phyloP scores from a whole-genome alignment of 108 stramenopile genomes.

The Cyclotella baltica region DNA sequence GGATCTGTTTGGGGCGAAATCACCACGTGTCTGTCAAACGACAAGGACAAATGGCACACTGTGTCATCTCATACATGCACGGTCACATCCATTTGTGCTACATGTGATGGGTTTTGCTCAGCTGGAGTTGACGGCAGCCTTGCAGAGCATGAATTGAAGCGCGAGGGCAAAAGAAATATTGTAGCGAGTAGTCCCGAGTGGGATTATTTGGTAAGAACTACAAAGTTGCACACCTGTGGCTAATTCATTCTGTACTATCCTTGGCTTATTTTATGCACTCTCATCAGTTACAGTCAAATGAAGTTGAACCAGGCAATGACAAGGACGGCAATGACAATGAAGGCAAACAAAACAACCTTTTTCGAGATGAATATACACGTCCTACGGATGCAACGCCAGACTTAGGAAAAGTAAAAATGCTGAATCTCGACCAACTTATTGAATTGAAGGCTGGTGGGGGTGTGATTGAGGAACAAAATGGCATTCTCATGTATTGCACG shows the following conservation, averaged over 20 bases:
- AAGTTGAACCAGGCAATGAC: no score
- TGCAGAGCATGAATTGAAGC: not conserved
- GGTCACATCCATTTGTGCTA: not conserved
- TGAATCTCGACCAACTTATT: no score
- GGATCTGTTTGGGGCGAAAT: constrained; percentile 17
- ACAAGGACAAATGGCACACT: not conserved
- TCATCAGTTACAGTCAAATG: not conserved
- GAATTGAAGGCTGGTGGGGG: no score
- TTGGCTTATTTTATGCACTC: not conserved
- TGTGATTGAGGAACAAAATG: no score
- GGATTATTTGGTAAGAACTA: constrained; percentile 17
- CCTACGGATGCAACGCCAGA: no score
- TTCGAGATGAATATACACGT: no score
- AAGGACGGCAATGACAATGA: no score
- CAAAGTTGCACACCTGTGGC: not conserved
- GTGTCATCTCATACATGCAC: not conserved
- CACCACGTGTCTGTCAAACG: not conserved
- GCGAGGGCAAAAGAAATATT: not conserved
- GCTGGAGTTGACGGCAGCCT: constrained; percentile 5
- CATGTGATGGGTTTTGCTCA: not conserved
- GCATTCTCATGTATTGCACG: not conserved
- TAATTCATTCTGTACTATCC: not conserved
- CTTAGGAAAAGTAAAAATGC: no score
- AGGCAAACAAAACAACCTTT: no score
- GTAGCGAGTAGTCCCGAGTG: not conserved